phyloP scores from a whole-genome alignment of 2,329 filamentous ascomycete genomes.

The Pezicula rhizophila region DNA sequence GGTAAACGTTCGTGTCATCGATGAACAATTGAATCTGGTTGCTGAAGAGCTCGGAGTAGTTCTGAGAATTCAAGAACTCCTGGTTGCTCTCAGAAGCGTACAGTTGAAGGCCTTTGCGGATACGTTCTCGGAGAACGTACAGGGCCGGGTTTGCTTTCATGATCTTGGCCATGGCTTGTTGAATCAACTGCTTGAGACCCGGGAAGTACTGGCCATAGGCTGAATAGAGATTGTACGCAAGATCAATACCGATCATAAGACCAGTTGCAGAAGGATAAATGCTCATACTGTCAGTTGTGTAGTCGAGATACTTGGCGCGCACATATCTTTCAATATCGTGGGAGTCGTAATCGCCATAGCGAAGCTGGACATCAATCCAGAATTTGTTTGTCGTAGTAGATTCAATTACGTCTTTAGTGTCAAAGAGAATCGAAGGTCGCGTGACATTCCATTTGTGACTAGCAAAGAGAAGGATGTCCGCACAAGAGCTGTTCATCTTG shows the following conservation, averaged over 20 bases:
- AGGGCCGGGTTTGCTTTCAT: constrained; percentile 99
- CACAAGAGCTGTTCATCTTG: constrained; percentile 99
- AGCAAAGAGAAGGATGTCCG: constrained; percentile 92
- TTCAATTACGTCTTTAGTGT: constrained; percentile 94
- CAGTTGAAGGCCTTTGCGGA: constrained; percentile 93
- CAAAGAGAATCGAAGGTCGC: constrained; percentile 83
- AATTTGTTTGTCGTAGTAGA: constrained; percentile 97
- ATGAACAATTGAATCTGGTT: constrained; percentile 99
- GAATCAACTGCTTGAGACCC: constrained; percentile 86
- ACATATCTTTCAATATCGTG: constrained; percentile 98
- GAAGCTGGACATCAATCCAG: constrained; percentile 94
- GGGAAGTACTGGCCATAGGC: constrained; percentile 99
- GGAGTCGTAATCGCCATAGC: constrained; percentile 97
- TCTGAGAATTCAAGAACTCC: constrained; percentile 98
- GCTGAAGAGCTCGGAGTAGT: constrained; percentile 98
- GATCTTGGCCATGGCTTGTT: constrained; percentile 98
- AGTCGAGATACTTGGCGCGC: constrained; percentile 95
- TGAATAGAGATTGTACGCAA: constrained; percentile 97
- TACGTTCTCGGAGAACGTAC: constrained; percentile 94
- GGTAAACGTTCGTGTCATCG: constrained; percentile 98
- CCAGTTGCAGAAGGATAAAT: constrained; percentile 97
- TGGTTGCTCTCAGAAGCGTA: constrained; percentile 99
- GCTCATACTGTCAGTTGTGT: constrained; percentile 97
- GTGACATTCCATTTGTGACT: constrained; percentile 99
- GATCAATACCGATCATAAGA: constrained; percentile 94